Base-by-base conservation (phyloP, 352 stramenopile genomes). In the Phytopythium kandeliae region DNA sequence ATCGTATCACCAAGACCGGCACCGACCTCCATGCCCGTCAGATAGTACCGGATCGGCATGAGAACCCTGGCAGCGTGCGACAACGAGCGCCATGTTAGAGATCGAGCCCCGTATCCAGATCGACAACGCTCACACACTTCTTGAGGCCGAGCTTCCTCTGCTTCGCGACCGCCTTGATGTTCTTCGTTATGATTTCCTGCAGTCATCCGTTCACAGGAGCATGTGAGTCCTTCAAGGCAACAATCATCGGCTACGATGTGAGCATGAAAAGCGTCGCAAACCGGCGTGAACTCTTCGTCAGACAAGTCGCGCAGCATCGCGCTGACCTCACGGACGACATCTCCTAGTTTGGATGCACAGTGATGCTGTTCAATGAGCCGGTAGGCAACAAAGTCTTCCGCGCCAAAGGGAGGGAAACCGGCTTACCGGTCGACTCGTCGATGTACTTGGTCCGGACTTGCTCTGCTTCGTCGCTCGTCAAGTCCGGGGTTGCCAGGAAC, bases 31-130 rank as follows among this genome's bases (percentile, higher is more conserved):
- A 92, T 92, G 7, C 79, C 84, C 1, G 84, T 95, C 24, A 91
- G 36, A 50, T 88, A 92, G 63, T 95, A 95, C 4, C 84, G 84
- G 45, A 92, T 77, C 11, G 84, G 81, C 84, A 95, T 95, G n/a
- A 93, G 63, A 40, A 93, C 76, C 48, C 83, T 93, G 28, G 28
- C 4, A 11, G 13, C 16, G 15, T 35, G 34, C 21, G 0, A 44
- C 34, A 3, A 28, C 28, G 28, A 4, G 4, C 4, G 28, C n/a
- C n/a, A n/a, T n/a, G n/a, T n/a, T n/a, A n/a, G n/a, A n/a, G n/a
- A n/a, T n/a, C n/a, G n/a, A n/a, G n/a, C n/a, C n/a, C n/a, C n/a
- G n/a, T n/a, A n/a, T n/a, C n/a, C n/a, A n/a, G n/a, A n/a, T n/a
- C n/a, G n/a, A 15, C 5, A 12, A 42, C 17, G n/a, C 36, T 16